Base-by-base conservation (phyloP, 2,329 filamentous ascomycete genomes). In the Lojkania enalia region DNA sequence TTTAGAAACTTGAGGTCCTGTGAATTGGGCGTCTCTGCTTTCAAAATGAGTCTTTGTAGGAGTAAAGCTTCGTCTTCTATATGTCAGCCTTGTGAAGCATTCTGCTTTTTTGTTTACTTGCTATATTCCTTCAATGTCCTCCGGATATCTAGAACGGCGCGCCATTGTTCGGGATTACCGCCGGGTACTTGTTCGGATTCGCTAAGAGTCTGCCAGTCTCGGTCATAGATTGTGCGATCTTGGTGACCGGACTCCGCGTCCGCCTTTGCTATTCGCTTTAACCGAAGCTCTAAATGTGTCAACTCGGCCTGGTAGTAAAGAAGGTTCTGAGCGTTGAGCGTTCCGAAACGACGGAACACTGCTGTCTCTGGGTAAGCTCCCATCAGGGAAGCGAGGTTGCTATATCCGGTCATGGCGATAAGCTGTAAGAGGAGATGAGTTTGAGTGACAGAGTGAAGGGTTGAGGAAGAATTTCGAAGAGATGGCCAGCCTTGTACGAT, bases 321-420 rank as follows among this genome's bases (percentile, higher is more conserved):
- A 5, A 42, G 27, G 39, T 42, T 42, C 14, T 11, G 4, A 5
- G 19, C 18, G 19, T 33, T 42, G 6, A 42, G 29, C 4, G 11
- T 16, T 3, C 39, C 30, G 15, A 42, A 42, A 6, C 39, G 27
- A 4, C 39, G 39, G 21, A 42, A 42, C 4, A 42, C 23, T 30
- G 39, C 39, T 4, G 13, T 23, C 13, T 42, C 39, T 20, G 39
- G 39, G 13, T 35, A 7, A 12, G 30, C 13, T 5, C 30, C 29
- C 29, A 42, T 42, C 13, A 33, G 16, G 12, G 15, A 20, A 3
- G 39, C 39, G 4, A 42, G 39, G 15, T 31, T 32, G 38, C 5
- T 20, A 16, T 40, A 40, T 4, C 38, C 38, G 16, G 7, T 27
- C 23, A 27, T 27, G n/a, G n/a, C n/a, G n/a, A n/a, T n/a, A n/a